Percentiles rank a stretch among this genome's conserved stretches.
Evolutionary conservation across 805 yeast species (phyloP).

Genomic region (Nakazawaea laoshanensis): DNA sequence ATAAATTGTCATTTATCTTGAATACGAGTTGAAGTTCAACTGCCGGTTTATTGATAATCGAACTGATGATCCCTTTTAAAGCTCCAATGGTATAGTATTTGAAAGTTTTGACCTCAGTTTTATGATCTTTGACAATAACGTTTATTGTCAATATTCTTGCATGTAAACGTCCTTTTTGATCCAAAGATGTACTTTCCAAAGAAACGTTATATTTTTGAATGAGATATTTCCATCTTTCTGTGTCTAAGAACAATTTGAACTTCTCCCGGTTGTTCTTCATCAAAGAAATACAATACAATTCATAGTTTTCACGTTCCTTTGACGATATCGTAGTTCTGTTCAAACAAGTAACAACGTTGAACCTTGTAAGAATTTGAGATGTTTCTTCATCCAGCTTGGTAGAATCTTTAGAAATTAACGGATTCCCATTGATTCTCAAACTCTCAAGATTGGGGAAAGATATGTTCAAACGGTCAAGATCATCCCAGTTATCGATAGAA

Average conservation of each 20-base stretch:
- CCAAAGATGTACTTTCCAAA: too few species aligned
- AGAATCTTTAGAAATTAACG: constrained; percentile 25
- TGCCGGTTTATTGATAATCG: constrained; percentile 12
- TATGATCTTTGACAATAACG: not conserved
- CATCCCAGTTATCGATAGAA: constrained; percentile 34
- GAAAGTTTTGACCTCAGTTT: constrained; percentile 1
- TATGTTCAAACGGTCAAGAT: constrained; percentile 32
- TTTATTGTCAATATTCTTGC: constrained; percentile 1
- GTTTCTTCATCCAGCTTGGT: constrained; percentile 13
- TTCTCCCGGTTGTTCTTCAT: constrained; percentile 23
- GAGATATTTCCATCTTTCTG: not conserved
- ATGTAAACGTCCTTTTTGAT: too few species aligned
- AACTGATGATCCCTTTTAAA: constrained; percentile 18
- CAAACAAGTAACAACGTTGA: constrained; percentile 27
- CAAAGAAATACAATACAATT: constrained; percentile 53
- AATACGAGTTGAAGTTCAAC: constrained; percentile 14
- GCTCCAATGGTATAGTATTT: constrained; percentile 17
- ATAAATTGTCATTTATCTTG: constrained; percentile 13
- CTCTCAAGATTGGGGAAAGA: constrained; percentile 33
- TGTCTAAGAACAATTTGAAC: constrained; percentile 8
- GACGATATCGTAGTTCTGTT: constrained; percentile 48
- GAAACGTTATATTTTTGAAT: not conserved
- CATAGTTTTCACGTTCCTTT: constrained; percentile 53
- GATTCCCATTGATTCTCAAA: constrained; percentile 45
- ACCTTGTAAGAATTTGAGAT: constrained; percentile 15